Evolutionary conservation across 345 rosid species (phyloP).

Genomic region (Camelina hispida): DNA sequence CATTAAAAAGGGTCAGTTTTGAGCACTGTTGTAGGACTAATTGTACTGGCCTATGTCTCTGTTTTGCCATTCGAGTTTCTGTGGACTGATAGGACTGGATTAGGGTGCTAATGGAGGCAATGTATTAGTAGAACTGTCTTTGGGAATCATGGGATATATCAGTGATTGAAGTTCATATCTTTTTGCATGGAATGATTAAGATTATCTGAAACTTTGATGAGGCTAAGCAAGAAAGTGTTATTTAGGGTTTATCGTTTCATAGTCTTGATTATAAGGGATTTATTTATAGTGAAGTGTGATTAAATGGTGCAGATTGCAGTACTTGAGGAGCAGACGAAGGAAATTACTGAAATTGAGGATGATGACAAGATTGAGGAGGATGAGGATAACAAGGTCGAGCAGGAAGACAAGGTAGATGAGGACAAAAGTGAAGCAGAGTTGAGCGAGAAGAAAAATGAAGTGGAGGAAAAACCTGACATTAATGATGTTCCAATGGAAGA

Average conservation of each 20-base stretch:
- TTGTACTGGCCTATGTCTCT: background rate
- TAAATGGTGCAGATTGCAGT: slow-evolving; percentile 67
- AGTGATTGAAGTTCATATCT: background rate
- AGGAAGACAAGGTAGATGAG: slow-evolving; percentile 32
- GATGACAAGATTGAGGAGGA: slow-evolving; percentile 64
- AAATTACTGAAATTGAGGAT: slow-evolving; percentile 60
- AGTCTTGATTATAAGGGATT: background rate
- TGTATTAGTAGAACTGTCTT: background rate
- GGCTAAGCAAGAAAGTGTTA: too few species aligned
- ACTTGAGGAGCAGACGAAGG: slow-evolving; percentile 68
- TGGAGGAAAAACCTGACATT: slow-evolving; percentile 80
- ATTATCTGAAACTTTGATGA: too few species aligned
- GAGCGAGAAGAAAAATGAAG: slow-evolving; percentile 45
- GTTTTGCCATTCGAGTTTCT: background rate
- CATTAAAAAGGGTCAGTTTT: too few species aligned
- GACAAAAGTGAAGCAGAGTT: slow-evolving; percentile 42
- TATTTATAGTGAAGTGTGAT: slow-evolving; percentile 30
- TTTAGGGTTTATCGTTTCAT: too few species aligned
- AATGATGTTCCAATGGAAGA: slow-evolving; percentile 76
- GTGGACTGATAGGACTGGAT: slow-evolving; percentile 15
- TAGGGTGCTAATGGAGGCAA: background rate
- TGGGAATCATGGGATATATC: slow-evolving; percentile 1
- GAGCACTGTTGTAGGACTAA: background rate
- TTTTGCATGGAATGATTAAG: too few species aligned
- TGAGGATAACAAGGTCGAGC: slow-evolving; percentile 43